A percentile compares a stretch with the other conserved stretches of the same genome.
Conservation (phyloP, 768 basidiomycete species). For the Boletus reticulatus region DNA sequence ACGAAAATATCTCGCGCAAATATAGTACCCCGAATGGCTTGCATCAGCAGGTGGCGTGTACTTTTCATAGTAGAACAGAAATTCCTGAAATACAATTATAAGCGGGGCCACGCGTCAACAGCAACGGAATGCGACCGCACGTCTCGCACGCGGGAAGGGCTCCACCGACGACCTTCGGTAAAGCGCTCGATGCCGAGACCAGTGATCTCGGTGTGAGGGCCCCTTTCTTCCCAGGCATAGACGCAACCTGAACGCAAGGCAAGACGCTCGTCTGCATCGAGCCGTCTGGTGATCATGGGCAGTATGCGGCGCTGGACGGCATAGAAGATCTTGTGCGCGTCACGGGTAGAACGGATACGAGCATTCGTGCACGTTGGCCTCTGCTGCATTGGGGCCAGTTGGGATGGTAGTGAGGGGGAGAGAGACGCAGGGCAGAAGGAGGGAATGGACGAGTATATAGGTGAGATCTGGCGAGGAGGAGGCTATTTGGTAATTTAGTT, state of each 20-base stretch:
- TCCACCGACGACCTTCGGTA: constrained; percentile 83
- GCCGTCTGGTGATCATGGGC: constrained; percentile 71
- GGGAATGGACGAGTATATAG: constrained; percentile 30
- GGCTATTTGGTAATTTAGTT: constrained; percentile 30
- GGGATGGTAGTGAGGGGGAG: constrained; percentile 12
- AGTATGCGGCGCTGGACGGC: constrained; percentile 62
- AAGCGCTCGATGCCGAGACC: constrained; percentile 83
- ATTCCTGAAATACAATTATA: constrained; percentile 53
- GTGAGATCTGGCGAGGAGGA: constrained; percentile 30
- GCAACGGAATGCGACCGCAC: constrained; percentile 39
- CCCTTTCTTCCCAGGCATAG: constrained; percentile 72
- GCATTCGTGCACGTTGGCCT: constrained; percentile 65
- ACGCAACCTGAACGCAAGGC: constrained; percentile 46
- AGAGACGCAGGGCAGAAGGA: constrained; percentile 12
- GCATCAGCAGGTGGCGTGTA: constrained; percentile 49
- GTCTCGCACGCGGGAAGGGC: constrained; percentile 79
- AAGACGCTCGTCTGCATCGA: constrained; percentile 73
- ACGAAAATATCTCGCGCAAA: neutral
- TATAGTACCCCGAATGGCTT: constrained; percentile 40
- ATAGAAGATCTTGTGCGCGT: constrained; percentile 80
- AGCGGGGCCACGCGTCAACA: constrained; percentile 2
- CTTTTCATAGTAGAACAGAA: constrained; percentile 83
- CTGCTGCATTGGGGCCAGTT: constrained; percentile 48
- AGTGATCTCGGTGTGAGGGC: constrained; percentile 69
- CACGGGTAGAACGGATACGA: constrained; percentile 73